phyloP scores from a whole-genome alignment of 2,329 filamentous ascomycete species.

The Clonostachys sp. region DNA sequence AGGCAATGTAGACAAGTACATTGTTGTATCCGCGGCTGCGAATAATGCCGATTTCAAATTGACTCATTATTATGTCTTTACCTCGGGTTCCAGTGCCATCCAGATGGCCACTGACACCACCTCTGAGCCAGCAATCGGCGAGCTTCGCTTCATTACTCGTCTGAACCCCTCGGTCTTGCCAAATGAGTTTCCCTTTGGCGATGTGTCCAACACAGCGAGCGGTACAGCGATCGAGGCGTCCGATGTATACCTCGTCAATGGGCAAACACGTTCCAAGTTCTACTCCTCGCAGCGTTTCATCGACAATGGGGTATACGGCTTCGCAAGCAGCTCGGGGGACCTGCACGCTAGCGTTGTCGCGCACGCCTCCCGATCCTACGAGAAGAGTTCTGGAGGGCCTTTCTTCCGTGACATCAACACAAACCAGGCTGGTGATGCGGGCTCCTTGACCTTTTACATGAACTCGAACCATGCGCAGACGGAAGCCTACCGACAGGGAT shows the following conservation, averaged over 20 bases:
- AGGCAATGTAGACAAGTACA: too few species aligned
- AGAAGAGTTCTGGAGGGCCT: slow-evolving; percentile 57
- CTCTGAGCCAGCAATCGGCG: slow-evolving; percentile 48
- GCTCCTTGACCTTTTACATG: slow-evolving; percentile 63
- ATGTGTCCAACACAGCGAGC: slow-evolving; percentile 49
- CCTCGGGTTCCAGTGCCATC: slow-evolving; percentile 54
- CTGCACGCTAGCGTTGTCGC: too few species aligned
- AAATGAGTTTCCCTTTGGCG: slow-evolving; percentile 47
- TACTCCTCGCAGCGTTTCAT: slow-evolving; percentile 67
- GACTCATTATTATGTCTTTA: slow-evolving; percentile 60
- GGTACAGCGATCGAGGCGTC: slow-evolving; percentile 51
- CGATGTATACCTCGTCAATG: slow-evolving; percentile 53
- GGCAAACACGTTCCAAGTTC: slow-evolving; percentile 65
- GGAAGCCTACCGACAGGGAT: slow-evolving; percentile 55
- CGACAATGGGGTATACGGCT: slow-evolving; percentile 37
- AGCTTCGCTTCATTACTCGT: slow-evolving; percentile 61
- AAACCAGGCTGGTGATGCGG: slow-evolving; percentile 56
- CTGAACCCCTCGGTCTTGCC: slow-evolving; percentile 46
- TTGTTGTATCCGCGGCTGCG: too few species aligned
- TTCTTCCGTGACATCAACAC: slow-evolving; percentile 63
- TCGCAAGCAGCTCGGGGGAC: too few species aligned
- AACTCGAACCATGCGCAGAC: slow-evolving; percentile 62
- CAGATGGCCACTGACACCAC: slow-evolving; percentile 60
- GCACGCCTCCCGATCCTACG: too few species aligned
- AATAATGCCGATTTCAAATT: slow-evolving; percentile 16